Base-by-base conservation (phyloP, 169 alveolate genomes). In the Plasmodium sp. region DNA sequence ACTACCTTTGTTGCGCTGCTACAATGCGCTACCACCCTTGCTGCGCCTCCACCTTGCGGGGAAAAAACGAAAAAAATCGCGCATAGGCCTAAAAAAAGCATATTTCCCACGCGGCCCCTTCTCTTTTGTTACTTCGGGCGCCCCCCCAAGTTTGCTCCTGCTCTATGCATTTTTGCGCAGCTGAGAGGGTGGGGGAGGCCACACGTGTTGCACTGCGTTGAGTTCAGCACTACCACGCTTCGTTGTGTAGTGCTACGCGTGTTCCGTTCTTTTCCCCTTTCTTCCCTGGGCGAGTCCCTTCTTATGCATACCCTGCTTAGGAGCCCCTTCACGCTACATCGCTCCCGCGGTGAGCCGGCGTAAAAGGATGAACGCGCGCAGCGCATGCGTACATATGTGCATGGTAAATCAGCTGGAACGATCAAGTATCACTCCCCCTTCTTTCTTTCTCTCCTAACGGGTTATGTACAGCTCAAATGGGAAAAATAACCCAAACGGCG, bases 31-130 rank as follows among this genome's bases (percentile, higher is more conserved):
- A 18, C 16, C 41, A 16, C 14, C 33, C 39, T 0, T 51, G n/a
- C 62, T 80, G 62, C 72, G 36, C 39, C 82, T 18, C 43, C 54
- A 27, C 33, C 62, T 51, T 51, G 27, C 16, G 62, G 27, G 81
- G 72, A 77, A 51, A 85, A 18, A 48, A 18, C 31, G 18, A 75
- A 86, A 79, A 31, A 77, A 71, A 75, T 75, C 34, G 81, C 22
- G 43, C 67, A 12, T 58, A 16, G 77, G 56, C 36, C 86, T 18
- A 54, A 86, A 86, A 75, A 86, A 86, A 86, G 81, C 93, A 86
- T 86, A 86, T 74, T 86, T 86, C 81, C 39, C 39, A 67, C 82
- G 7, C 86, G 45, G 16, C 33, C 54, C 79, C 92, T 41, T 39
- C 51, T 83, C 7, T 67, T 31, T 56, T 14, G 54, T 83, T 34